Evolutionary conservation across 495 filamentous ascomycete species (phyloP), one percentile per base, ranked within the genome.

Genomic region (Aspergillus sclerotiicarbonarius): DNA sequence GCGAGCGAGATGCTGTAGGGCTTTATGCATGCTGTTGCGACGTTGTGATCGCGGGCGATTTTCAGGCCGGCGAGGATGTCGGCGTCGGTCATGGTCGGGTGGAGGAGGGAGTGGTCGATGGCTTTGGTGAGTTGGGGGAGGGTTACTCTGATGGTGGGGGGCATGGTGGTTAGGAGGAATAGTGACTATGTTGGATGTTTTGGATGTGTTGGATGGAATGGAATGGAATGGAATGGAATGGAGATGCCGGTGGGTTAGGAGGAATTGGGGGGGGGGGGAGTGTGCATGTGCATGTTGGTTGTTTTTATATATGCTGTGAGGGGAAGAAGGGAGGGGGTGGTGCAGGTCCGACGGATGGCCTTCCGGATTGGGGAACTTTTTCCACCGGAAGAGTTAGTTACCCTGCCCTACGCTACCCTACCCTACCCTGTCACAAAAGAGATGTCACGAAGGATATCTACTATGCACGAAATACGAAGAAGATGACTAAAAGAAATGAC

Each of bases 71-170:
- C 61, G 12, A 67, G 53, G 60, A 84, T 72, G n/a, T 82, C 78
- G 15, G 60, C 62, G 62, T 84, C 82, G 44, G 83, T 84, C 74
- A 83, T 77, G 30, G 77, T 81, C n/a, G 82, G 84, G 60, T 85
- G 80, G 3, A 85, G 73, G 31, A 86, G 74, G 46, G 80, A 84
- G 65, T 85, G 82, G 65, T 85, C 83, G 63, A 86, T 85, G 64
- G 74, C 72, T 57, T 83, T 82, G 58, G 83, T 80, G 19, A 85
- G 65, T 53, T 82, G 75, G 25, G 70, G 48, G 3, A 84, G 73
- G n/a, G 78, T 77, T 30, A 82, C 74, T n/a, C 70, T 70, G 57
- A 81, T 71, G n/a, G 71, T 74, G 47, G n/a, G n/a, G n/a, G n/a
- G n/a, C n/a, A n/a, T n/a, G n/a, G n/a, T n/a, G n/a, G n/a, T n/a